phyloP scores from a whole-genome alignment of 1,139 yeast genomes.

The Chernovozyma sophiae-reginae region DNA sequence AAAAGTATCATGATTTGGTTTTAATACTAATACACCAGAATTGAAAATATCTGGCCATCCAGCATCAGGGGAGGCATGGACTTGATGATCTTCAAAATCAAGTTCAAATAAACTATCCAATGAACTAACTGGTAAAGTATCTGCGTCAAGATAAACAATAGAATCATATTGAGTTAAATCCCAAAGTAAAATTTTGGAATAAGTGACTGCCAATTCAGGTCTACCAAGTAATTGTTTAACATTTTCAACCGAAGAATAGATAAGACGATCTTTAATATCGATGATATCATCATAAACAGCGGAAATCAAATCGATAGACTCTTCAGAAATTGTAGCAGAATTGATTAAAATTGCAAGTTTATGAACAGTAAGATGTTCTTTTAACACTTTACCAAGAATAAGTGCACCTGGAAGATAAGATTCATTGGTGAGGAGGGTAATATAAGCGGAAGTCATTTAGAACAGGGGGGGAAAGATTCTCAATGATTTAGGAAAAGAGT shows the following conservation, averaged over 20 bases:
- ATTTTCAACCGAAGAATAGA: slow-evolving; percentile 18
- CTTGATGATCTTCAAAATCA: slow-evolving; percentile 10
- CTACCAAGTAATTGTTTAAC: slow-evolving; percentile 21
- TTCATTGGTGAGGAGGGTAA: slow-evolving; percentile 27
- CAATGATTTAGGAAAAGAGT: too few species aligned
- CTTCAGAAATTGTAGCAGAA: slow-evolving; percentile 13
- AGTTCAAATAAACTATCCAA: slow-evolving; percentile 23
- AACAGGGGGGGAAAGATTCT: too few species aligned
- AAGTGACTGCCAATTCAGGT: slow-evolving; percentile 25
- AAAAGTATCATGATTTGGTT: slow-evolving; percentile 19
- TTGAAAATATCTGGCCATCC: slow-evolving; percentile 40
- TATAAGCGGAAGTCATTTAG: slow-evolving; percentile 24
- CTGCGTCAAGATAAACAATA: slow-evolving; percentile 28
- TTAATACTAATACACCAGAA: slow-evolving; percentile 28
- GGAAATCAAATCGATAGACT: slow-evolving; percentile 15
- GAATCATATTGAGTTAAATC: slow-evolving; percentile 20
- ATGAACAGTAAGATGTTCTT: slow-evolving; percentile 16
- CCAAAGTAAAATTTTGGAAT: slow-evolving; percentile 27
- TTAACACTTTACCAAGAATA: slow-evolving; percentile 22
- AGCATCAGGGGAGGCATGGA: slow-evolving; percentile 30
- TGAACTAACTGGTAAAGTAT: slow-evolving; percentile 23
- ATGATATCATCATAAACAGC: slow-evolving; percentile 23
- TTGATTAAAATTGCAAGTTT: slow-evolving; percentile 22
- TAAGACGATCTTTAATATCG: slow-evolving; percentile 18
- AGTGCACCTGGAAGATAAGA: slow-evolving; percentile 30